A percentile compares a stretch with the other conserved stretches of the same genome.
Evolutionary conservation across 495 filamentous ascomycete genomes (phyloP).

Genomic region (Aspergillus avenaceus): DNA sequence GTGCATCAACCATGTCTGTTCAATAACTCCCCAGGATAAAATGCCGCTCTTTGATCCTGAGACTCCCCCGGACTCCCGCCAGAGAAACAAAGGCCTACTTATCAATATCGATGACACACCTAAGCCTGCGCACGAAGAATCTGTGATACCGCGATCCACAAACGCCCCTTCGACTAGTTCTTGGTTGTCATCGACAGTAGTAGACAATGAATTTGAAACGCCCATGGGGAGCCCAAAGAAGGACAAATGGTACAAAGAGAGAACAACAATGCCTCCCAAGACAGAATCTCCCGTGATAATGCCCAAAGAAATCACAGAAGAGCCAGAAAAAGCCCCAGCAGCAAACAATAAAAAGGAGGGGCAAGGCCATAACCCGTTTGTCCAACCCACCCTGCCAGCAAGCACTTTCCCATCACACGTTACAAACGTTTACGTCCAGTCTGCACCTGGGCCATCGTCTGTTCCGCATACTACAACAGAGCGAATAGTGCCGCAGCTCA

Average conservation of each 20-base stretch:
- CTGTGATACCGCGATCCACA: not conserved
- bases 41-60: not conserved
- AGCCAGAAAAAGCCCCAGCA: not conserved
- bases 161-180: constrained; percentile 10
- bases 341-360: not conserved
- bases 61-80: not conserved
- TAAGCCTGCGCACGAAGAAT: not conserved
- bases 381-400: not conserved
- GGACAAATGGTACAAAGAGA: not conserved
- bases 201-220: not conserved
- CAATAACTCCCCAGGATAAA: constrained; percentile 28
- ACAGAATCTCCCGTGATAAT: not conserved
- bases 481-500: constrained; percentile 21
- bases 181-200: constrained; percentile 12
- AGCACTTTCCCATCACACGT: constrained; percentile 1
- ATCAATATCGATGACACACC: constrained; percentile 32
- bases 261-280: not conserved
- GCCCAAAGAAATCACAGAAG: not conserved
- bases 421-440: constrained; percentile 6
- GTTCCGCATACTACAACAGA: constrained; percentile 17
- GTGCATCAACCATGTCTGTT: constrained; percentile 45
- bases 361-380: constrained; percentile 8
- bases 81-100: constrained; percentile 14
- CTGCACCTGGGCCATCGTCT: constrained; percentile 10
- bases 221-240: not conserved